Evolutionary conservation across 768 basidiomycete species (phyloP).

Genomic region (Trametes cingulata): DNA sequence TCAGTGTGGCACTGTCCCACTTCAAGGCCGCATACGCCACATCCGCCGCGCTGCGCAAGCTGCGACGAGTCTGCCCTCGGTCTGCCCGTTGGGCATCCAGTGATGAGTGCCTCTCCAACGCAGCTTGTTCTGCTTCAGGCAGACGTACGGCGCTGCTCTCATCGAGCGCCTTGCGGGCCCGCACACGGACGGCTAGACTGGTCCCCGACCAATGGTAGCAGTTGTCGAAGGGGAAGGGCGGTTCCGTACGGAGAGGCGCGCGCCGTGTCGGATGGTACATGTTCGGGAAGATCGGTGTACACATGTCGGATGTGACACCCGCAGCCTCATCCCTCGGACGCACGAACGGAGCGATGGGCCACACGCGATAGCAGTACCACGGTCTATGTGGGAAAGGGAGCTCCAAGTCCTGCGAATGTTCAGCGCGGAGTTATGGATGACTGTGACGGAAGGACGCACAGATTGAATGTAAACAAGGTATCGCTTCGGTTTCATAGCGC

Average conservation of each 20-base stretch:
- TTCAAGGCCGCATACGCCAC: too few relatives aligned
- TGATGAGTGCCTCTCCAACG: background rate
- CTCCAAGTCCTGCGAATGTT: background rate
- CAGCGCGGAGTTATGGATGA: background rate
- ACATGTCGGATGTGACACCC: conserved; percentile 4
- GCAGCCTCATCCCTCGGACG: background rate
- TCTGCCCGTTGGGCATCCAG: background rate
- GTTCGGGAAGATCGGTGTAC: background rate
- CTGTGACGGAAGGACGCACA: background rate
- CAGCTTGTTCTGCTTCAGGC: background rate
- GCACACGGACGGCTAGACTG: background rate
- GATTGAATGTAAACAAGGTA: background rate
- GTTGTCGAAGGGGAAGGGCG: conserved; percentile 2
- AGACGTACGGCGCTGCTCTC: background rate
- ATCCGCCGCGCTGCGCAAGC: too few relatives aligned
- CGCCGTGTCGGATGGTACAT: background rate
- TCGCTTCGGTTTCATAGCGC: background rate
- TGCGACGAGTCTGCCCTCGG: background rate
- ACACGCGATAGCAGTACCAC: background rate
- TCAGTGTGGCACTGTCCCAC: too few relatives aligned
- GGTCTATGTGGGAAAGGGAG: background rate
- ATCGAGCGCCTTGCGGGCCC: background rate
- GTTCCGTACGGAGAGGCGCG: background rate
- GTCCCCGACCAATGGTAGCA: conserved; percentile 10
- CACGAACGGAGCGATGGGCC: background rate